These are phyloP conservation scores for Aspergillus campestris DNA, from an alignment of 495 filamentous ascomycete species.

Conservation along the genomic window DNA sequence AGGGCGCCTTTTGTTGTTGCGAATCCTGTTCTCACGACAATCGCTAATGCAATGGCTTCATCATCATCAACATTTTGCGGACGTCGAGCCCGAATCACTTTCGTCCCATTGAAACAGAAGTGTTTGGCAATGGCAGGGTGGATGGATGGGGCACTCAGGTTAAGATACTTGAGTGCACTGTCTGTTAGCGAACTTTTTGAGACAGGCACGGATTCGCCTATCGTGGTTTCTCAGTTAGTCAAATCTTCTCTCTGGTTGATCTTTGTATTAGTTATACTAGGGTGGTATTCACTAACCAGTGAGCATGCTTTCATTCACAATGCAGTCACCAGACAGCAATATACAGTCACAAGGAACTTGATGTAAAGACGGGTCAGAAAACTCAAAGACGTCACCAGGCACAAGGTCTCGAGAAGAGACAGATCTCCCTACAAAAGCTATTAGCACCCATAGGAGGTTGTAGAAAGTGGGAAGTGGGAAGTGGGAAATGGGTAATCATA, in stretches of 20 bases:
- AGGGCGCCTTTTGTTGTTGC: slow-evolving; percentile 95
- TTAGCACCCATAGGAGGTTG: neutral
- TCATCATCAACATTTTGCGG: slow-evolving; percentile 81
- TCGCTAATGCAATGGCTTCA: slow-evolving; percentile 84
- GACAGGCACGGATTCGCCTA: slow-evolving; percentile 92
- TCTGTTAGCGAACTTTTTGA: slow-evolving; percentile 86
- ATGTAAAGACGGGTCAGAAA: slow-evolving; percentile 90
- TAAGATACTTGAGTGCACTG: slow-evolving; percentile 62
- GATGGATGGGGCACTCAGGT: slow-evolving; percentile 70
- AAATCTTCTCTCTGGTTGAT: slow-evolving; percentile 12
- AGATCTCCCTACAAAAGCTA: slow-evolving; percentile 56
- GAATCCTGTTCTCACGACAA: slow-evolving; percentile 90
- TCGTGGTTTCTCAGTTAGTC: too few species aligned
- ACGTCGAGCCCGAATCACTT: slow-evolving; percentile 81
- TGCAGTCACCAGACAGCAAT: slow-evolving; percentile 87
- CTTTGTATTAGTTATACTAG: neutral
- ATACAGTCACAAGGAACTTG: slow-evolving; percentile 93
- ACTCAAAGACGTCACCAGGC: slow-evolving; percentile 94
- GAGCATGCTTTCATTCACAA: slow-evolving; percentile 99
- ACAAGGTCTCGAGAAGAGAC: slow-evolving; percentile 82
- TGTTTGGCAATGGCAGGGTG: slow-evolving; percentile 73
- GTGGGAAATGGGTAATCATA: slow-evolving; percentile 35
- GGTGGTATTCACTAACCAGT: slow-evolving; percentile 49
- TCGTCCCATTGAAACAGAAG: slow-evolving; percentile 91
- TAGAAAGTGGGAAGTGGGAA: neutral